phyloP scores from a whole-genome alignment of 108 stramenopile genomes.

The Nitzschia sp. region DNA sequence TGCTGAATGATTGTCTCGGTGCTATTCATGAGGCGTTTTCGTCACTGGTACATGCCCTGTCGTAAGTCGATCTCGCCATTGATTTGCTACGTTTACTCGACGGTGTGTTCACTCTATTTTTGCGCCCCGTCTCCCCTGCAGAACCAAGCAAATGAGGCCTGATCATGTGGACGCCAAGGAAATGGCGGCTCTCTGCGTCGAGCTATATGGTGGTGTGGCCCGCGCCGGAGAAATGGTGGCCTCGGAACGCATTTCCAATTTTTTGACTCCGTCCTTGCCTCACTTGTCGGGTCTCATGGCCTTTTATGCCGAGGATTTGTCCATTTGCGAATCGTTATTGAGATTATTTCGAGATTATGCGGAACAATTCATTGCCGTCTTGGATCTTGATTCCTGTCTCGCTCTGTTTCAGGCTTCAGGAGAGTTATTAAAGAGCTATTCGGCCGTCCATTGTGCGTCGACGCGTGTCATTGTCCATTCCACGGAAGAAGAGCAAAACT shows the following conservation, averaged over 20 bases:
- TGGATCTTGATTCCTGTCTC: constrained; percentile 65
- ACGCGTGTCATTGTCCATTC: constrained; percentile 46
- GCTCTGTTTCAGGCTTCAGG: constrained; percentile 71
- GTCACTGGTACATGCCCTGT: constrained; percentile 61
- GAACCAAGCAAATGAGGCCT: constrained; percentile 54
- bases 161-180: constrained; percentile 64
- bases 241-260: constrained; percentile 73
- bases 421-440: constrained; percentile 72
- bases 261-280: constrained; percentile 71
- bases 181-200: constrained; percentile 75
- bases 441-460: constrained; percentile 54
- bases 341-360: constrained; percentile 80
- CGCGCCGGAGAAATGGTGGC: constrained; percentile 76
- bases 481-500: constrained; percentile 81
- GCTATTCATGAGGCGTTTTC: constrained; percentile 67
- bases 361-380: constrained; percentile 73
- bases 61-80: constrained; percentile 43
- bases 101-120: constrained; percentile 1
- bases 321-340: constrained; percentile 75
- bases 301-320: constrained; percentile 70
- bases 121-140: constrained; percentile 11
- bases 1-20: constrained; percentile 62
- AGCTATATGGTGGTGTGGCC: constrained; percentile 72
- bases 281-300: constrained; percentile 79
- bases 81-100: not conserved